Percentiles rank a stretch among this genome's conserved stretches.
Evolutionary conservation across 352 stramenopile genomes (phyloP).

Genomic region (Peronospora farinosa): DNA sequence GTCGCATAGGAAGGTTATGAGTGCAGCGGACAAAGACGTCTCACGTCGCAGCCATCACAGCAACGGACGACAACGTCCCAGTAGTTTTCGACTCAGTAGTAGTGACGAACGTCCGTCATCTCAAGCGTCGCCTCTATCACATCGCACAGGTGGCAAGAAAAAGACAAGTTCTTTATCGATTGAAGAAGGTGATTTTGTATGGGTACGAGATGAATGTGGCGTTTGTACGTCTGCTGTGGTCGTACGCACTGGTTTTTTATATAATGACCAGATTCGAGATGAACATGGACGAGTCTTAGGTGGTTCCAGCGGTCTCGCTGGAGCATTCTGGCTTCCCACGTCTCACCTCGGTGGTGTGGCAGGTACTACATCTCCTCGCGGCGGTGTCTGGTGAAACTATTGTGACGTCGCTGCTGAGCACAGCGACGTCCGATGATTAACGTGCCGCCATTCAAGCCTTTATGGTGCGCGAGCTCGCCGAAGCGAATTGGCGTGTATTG

Average conservation of each 20-base stretch:
- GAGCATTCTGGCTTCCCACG: too few relatives aligned
- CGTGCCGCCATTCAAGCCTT: too few relatives aligned
- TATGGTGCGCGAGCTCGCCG: too few relatives aligned
- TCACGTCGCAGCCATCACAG: constrained; percentile 18
- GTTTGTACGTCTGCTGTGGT: constrained; percentile 55
- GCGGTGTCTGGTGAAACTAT: too few relatives aligned
- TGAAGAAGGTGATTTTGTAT: constrained; percentile 67
- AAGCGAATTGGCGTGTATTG: too few relatives aligned
- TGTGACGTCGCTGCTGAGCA: too few relatives aligned
- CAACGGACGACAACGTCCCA: constrained; percentile 6
- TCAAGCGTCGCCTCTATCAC: constrained; percentile 6
- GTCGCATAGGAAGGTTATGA: constrained; percentile 9
- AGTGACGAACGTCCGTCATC: constrained; percentile 12
- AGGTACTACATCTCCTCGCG: too few relatives aligned
- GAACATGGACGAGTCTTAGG: too few relatives aligned
- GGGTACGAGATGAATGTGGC: constrained; percentile 47
- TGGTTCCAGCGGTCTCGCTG: too few relatives aligned
- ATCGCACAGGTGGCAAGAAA: background rate
- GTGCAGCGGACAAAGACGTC: constrained; percentile 14
- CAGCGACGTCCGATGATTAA: too few relatives aligned
- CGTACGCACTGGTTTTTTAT: constrained; percentile 53
- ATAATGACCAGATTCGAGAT: too few relatives aligned
- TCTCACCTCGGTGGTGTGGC: too few relatives aligned
- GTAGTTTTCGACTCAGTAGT: constrained; percentile 24
- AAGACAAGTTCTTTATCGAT: background rate